These are phyloP conservation scores for Angomonas deanei DNA, from an alignment of 208 protist genomes.

Conservation along the genomic window DNA sequence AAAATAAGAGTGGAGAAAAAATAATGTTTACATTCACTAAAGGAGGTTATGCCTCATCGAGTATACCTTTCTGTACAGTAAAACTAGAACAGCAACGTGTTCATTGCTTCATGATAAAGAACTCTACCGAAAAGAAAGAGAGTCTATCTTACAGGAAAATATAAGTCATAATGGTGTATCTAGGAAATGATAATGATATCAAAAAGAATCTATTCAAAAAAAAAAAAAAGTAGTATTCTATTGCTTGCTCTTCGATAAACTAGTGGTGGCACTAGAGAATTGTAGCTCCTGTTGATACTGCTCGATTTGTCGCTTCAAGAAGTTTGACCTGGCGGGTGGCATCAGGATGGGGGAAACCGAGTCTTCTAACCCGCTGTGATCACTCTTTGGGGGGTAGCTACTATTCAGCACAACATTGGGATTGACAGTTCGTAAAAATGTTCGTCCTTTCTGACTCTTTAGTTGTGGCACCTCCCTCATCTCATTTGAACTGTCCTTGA, in stretches of 20 bases:
- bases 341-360: background rate
- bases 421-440: background rate
- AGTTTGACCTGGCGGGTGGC: background rate
- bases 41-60: too few relatives aligned
- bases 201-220: background rate
- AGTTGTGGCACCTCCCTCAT: too few relatives aligned
- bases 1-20: too few relatives aligned
- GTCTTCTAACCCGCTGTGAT: too few relatives aligned
- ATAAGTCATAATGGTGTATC: background rate
- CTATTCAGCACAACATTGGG: background rate
- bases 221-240: background rate
- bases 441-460: background rate
- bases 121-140: too few relatives aligned
- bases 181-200: background rate
- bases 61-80: too few relatives aligned
- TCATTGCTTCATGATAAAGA: too few relatives aligned
- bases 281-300: background rate
- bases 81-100: too few relatives aligned
- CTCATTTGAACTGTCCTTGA: too few relatives aligned
- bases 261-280: background rate
- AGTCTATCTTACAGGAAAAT: background rate
- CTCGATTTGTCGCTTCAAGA: background rate
- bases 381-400: too few relatives aligned
- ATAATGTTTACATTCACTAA: too few relatives aligned
- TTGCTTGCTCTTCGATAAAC: background rate